phyloP scores from a whole-genome alignment of 225 moss, liverwort and hornwort genomes.

The Rhytidiadelphus loreus region DNA sequence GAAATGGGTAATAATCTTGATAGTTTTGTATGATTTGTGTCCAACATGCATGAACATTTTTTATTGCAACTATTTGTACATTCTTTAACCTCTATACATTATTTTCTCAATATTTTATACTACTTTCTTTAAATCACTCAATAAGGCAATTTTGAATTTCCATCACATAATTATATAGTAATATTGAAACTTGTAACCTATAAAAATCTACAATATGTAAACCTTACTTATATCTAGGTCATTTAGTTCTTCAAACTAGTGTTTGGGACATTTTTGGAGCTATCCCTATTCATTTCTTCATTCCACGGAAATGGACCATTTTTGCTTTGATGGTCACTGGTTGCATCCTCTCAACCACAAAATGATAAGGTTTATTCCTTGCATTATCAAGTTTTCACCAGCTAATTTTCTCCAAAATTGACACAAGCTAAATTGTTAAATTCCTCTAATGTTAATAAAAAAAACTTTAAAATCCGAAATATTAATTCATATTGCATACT shows the following conservation, averaged over 20 bases:
- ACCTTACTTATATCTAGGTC: neutral
- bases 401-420: neutral
- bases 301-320: neutral
- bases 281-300: rapidly evolving
- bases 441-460: neutral
- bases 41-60: neutral
- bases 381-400: rapidly evolving
- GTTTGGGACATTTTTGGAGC: neutral
- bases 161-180: neutral
- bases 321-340: neutral
- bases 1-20: no score
- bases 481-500: neutral
- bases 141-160: neutral
- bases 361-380: no score
- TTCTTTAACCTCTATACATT: no score
- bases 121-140: neutral
- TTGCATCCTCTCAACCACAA: no score
- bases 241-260: neutral
- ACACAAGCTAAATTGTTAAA: neutral
- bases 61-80: no score
- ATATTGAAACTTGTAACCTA: no score
- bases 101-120: neutral
- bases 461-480: neutral
- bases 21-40: neutral
- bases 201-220: neutral